Evolutionary conservation across 768 basidiomycete species (phyloP), one percentile per base, ranked within the genome.

Genomic region (Phaeotremella fagi): DNA sequence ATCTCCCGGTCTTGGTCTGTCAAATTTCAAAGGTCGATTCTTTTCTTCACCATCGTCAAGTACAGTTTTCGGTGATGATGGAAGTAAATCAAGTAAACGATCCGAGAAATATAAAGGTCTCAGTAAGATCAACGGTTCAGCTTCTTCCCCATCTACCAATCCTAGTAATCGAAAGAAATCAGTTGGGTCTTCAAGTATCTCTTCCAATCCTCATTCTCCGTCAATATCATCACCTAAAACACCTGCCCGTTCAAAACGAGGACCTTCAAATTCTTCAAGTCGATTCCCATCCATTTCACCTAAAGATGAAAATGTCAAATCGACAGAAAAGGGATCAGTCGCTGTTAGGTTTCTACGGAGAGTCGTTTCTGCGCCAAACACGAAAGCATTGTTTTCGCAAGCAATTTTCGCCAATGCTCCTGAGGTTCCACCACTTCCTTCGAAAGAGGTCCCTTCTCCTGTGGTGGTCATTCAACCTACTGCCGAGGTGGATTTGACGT

Each of bases 321-420:
- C 36, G 7, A 51, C 52, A 27, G 56, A 55, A 11, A 11, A 20
- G 15, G 53, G 58, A 18, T 66, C 62, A 7, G 70, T 75, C 4
- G 87, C 89, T 7, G 82, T 87, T 44, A 85, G 92, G 29, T 91
- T 97, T 77, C 84, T 98, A 26, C 85, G 94, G 48, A 85, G 94
- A 45, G 94, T 98, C 43, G 90, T 92, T 3, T 95, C 90, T 7
- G 92, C 95, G 2, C 94, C 94, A 2, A 99, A 97, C 70, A 86
- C 91, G 28, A 98, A 97, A 72, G 87, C 85, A 25, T 79, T 99
- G 26, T 90, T 98, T 73, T 54, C 78, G 15, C 54, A 57, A 20
- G 56, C 56, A 14, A 50, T 64, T 16, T 60, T 63, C 56, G 44
- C 52, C 41, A 76, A 81, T 50, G 79, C 82, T 37, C 81, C 83